Evolutionary conservation across 73 alveolate species (phyloP).

Genomic region (Tetrahymena malaccensis): DNA sequence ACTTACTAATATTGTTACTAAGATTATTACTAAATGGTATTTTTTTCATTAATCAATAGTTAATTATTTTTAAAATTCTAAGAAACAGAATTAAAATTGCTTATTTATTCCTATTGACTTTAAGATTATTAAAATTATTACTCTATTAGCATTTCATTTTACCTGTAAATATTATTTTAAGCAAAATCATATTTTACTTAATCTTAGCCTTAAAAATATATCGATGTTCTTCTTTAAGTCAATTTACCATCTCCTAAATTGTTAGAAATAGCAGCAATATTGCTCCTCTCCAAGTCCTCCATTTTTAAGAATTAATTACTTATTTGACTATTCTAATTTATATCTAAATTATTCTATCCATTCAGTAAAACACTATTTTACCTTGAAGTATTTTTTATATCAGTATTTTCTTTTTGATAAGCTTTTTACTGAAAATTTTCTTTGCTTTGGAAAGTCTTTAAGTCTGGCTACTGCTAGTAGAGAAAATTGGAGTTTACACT

Average conservation of each 20-base stretch:
- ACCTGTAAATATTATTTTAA: not conserved
- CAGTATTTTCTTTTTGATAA: not conserved
- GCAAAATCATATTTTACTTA: not conserved
- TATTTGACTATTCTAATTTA: not conserved
- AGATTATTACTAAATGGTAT: no score
- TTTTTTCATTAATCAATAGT: not conserved
- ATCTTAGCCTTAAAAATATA: not conserved
- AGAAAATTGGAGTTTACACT: not conserved
- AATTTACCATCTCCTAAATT: not conserved
- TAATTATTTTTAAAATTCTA: no score
- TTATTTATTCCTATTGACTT: not conserved
- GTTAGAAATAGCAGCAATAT: no score
- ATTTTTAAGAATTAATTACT: no score
- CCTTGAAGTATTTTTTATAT: not conserved
- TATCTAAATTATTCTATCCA: not conserved
- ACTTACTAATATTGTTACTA: not conserved
- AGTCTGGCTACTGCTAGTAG: not conserved
- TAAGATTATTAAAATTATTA: not conserved
- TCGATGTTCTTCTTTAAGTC: not conserved
- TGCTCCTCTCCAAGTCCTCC: not conserved
- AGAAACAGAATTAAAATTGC: not conserved
- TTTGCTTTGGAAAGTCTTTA: not conserved
- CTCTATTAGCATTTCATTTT: not conserved
- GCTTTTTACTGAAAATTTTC: not conserved
- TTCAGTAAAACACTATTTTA: not conserved